Conservation (phyloP, 805 yeast species). For the Zygosaccharomyces gambellarensis region DNA sequence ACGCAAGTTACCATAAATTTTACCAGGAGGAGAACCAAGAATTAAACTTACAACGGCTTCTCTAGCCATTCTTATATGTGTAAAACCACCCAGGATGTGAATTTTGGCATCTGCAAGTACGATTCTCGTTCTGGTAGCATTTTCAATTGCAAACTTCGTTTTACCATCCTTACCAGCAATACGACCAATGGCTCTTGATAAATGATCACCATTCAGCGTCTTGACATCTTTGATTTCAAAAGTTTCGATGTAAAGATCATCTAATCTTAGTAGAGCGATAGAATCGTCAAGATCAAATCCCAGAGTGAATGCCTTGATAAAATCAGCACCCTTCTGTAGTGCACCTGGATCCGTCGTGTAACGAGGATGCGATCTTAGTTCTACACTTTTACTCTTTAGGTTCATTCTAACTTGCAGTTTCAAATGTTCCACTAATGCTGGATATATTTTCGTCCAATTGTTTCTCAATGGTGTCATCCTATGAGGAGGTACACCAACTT, state of each 20-base stretch:
- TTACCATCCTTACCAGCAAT: conserved; percentile 99
- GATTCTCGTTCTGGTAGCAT: conserved; percentile 96
- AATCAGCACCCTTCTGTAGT: conserved; percentile 96
- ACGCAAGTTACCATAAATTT: conserved; percentile 94
- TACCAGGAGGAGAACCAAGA: conserved; percentile 97
- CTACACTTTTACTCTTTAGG: conserved; percentile 78
- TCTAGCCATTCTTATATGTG: conserved; percentile 97
- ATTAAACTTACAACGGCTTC: conserved; percentile 92
- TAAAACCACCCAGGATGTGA: conserved; percentile 94
- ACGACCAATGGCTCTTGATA: conserved; percentile 98
- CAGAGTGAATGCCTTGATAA: conserved; percentile 87
- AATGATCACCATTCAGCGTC: conserved; percentile 91
- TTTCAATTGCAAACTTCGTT: conserved; percentile 97
- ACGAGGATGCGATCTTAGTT: conserved; percentile 72
- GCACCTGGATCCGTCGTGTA: conserved; percentile 89
- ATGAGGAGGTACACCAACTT: conserved; percentile 93
- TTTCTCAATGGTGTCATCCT: conserved; percentile 90
- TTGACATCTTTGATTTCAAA: conserved; percentile 97
- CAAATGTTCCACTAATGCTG: conserved; percentile 91
- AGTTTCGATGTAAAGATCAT: conserved; percentile 93
- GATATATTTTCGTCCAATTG: conserved; percentile 90
- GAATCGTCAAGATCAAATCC: conserved; percentile 98
- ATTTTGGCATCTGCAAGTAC: conserved; percentile 96
- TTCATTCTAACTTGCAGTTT: conserved; percentile 97
- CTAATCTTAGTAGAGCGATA: conserved; percentile 86